Evolutionary conservation across 441 rosid species (phyloP).

Genomic region (Geranium incanum): DNA sequence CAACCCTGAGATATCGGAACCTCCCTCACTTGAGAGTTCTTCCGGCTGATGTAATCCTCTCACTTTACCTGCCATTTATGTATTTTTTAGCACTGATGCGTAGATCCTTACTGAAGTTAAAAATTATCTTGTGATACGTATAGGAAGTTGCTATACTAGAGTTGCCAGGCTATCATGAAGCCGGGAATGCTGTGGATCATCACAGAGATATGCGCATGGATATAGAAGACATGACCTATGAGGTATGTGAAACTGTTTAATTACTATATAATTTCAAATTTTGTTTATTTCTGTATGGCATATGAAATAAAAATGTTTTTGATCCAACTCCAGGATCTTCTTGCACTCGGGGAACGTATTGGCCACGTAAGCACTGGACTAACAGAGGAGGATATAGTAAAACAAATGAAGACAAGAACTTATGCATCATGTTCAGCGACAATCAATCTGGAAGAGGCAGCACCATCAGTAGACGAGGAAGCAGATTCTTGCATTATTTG

Average conservation of each 20-base stretch:
- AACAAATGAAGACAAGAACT: slow-evolving; percentile 35
- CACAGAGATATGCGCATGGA: slow-evolving; percentile 92
- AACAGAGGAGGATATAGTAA: slow-evolving; percentile 50
- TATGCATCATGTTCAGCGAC: slow-evolving; percentile 19
- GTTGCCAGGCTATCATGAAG: slow-evolving; percentile 44
- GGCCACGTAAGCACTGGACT: slow-evolving; percentile 77
- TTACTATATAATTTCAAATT: background rate
- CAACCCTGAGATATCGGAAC: slow-evolving; percentile 37
- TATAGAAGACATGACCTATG: slow-evolving; percentile 87
- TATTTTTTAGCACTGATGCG: background rate
- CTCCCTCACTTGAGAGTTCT: slow-evolving; percentile 50
- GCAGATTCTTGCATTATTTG: slow-evolving; percentile 71
- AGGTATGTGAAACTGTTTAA: slow-evolving; percentile 36
- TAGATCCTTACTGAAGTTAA: slow-evolving; percentile 14
- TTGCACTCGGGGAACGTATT: slow-evolving; percentile 72
- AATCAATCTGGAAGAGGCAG: slow-evolving; percentile 55
- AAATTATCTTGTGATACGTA: slow-evolving; percentile 18
- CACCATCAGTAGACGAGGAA: slow-evolving; percentile 45
- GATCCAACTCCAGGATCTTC: slow-evolving; percentile 61
- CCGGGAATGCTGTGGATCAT: slow-evolving; percentile 45
- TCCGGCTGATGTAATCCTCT: slow-evolving; percentile 47
- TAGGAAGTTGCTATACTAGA: slow-evolving; percentile 68
- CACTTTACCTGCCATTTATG: slow-evolving; percentile 14
- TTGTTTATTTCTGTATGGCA: background rate
- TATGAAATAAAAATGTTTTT: background rate